Evolutionary conservation across 2,329 filamentous ascomycete genomes (phyloP), one percentile per base, ranked within the genome.

Genomic region (Zasmidium cellare): DNA sequence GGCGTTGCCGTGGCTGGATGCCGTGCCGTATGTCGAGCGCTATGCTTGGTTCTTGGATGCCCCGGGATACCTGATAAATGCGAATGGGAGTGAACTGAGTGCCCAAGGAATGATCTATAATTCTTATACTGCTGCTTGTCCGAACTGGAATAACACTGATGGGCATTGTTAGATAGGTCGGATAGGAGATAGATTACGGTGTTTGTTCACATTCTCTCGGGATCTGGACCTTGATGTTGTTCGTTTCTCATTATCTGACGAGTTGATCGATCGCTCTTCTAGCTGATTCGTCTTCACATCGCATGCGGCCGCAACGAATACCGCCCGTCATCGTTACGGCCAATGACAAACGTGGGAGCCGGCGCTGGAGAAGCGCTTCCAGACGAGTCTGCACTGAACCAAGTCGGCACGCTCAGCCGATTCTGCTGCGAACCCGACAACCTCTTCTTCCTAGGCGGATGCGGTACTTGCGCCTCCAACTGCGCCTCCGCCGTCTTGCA

Each of bases 1-100:
- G 9, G 75, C 80, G 58, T 74, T 77, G 54, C 68, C 70, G 0
- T 78, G 72, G 68, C 65, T 79, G 52, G 76, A 79, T 58, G 61
- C 64, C 18, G 67, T 71, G 47, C 51, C 60, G 16, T 74, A 69
- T 56, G 70, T 80, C n/a, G 72, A 74, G 55, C 64, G 75, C 12
- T 79, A 79, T 60, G 64, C 65, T 16, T 71, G 65, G 57, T 72
- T 71, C 55, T 66, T 66, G 57, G 69, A 69, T 31, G 51, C 62
- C 9, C 65, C 72, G 1, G 72, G 70, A 1, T 63, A 64, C 41
- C 55, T 73, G 51, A 63, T 71, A 38, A 61, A 62, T 23, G 46
- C 23, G 5, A 53, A 65, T 57, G 66, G 66, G 2, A 56, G 31
- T n/a, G 63, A 54, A 2, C 53, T 66, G 51, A 67, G 63, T 55